A percentile compares a stretch with the other conserved stretches of the same genome.
These are phyloP conservation scores for Hemisphaericaspora xylofermentans DNA, from an alignment of 1,139 yeast species.

Conservation along the genomic window DNA sequence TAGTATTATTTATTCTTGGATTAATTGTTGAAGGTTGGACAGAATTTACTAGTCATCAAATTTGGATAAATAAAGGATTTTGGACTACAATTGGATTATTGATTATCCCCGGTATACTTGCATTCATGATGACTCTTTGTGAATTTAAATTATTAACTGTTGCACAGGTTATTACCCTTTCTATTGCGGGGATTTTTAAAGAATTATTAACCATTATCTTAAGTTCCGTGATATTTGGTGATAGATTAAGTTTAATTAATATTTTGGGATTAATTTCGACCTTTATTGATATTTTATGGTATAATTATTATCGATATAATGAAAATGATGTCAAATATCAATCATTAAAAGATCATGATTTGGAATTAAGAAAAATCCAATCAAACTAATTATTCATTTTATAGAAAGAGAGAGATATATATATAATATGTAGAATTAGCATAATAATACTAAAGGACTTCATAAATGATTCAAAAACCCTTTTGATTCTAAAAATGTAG, in stretches of 20 bases:
- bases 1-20: constrained; percentile 60
- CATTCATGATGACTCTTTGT: constrained; percentile 86
- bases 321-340: constrained; percentile 19
- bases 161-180: constrained; percentile 82
- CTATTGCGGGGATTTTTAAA: constrained; percentile 90
- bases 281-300: constrained; percentile 73
- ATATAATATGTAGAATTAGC: background rate
- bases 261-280: constrained; percentile 78
- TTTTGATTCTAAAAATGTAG: no score
- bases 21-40: constrained; percentile 63
- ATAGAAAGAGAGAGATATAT: background rate
- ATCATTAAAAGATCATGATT: background rate
- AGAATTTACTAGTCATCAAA: constrained; percentile 49
- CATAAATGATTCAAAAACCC: background rate
- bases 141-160: constrained; percentile 82
- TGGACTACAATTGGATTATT: constrained; percentile 56
- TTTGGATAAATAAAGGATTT: constrained; percentile 64
- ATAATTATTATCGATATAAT: constrained; percentile 60
- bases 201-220: constrained; percentile 80
- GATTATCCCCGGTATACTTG: constrained; percentile 79
- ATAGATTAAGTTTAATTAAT: constrained; percentile 64
- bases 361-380: background rate
- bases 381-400: background rate
- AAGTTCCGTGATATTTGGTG: constrained; percentile 74
- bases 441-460: background rate